Evolutionary conservation across 139 green algal species (phyloP), one percentile per base, ranked within the genome.

Genomic region (Chlorella sp.): DNA sequence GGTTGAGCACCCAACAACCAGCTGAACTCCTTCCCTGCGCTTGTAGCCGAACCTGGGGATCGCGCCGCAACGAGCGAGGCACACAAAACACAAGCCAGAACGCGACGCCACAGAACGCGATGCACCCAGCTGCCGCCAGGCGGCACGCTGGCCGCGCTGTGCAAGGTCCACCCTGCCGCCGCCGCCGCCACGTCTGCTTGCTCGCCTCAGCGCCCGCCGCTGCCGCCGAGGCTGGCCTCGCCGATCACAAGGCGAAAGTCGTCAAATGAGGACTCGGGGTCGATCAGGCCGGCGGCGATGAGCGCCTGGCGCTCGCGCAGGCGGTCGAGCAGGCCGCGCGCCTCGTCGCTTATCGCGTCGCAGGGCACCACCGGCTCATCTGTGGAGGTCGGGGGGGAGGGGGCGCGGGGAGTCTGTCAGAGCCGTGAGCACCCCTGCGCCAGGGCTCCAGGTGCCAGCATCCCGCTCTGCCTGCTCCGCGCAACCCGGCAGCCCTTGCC

Each of bases 231-330:
- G 35, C 75, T 91, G 65, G 70, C 78, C 63, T 95, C 89, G 0
- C 90, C 84, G 1, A 95, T 38, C 29, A 92, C 90, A 15, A 93
- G 62, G 43, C 90, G 79, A 79, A 95, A 95, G 83, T 95, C 90
- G 67, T 95, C 90, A 76, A 95, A 94, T 25, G 31, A 25, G 15
- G 8, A 25, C 31, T 8, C 19, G 53, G 23, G 31, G 45, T 92
- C 73, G 11, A 91, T 73, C 25, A 82, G 67, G 0, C 88, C 89
- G 11, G 82, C 66, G n/a, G 42, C 60, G 55, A 84, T 77, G 60
- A 72, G 72, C 21, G 65, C 76, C 68, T 93, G 87, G 40, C 87
- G 61, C 83, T 94, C 87, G 25, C 72, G 38, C 31, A 94, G 74
- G 17, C 84, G 80, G 12, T 90, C 89, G 31, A 91, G 40, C 48